Percentiles rank a stretch among this genome's conserved stretches.
Conservation (phyloP, 495 filamentous ascomycete genomes). For the Xylaria sp. region DNA sequence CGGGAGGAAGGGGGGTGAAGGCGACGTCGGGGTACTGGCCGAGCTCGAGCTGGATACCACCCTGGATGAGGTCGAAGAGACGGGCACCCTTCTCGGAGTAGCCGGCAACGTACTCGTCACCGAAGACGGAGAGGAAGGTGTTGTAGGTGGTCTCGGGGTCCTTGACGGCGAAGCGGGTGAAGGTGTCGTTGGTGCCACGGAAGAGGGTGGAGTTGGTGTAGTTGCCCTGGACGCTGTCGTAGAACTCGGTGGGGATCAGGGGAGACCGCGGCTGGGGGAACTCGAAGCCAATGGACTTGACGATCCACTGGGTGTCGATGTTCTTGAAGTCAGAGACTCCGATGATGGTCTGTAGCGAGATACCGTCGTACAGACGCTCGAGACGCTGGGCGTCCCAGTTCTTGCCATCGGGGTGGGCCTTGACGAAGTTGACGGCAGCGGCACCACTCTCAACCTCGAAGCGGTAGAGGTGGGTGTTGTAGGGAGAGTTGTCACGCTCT, state of each 20-base stretch:
- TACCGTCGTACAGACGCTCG: constrained; percentile 52
- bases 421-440: constrained; percentile 47
- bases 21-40: constrained; percentile 25
- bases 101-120: constrained; percentile 21
- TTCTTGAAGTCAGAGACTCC: constrained; percentile 49
- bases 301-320: constrained; percentile 46
- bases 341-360: constrained; percentile 51
- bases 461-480: constrained; percentile 30
- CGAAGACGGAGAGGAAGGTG: constrained; percentile 29
- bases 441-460: constrained; percentile 57
- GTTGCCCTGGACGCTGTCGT: constrained; percentile 42
- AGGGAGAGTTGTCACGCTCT: constrained; percentile 26
- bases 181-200: constrained; percentile 34
- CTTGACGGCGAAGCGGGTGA: constrained; percentile 36
- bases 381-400: constrained; percentile 48
- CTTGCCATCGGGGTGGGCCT: constrained; percentile 34
- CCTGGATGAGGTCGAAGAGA: constrained; percentile 30
- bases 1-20: constrained; percentile 22
- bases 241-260: constrained; percentile 45
- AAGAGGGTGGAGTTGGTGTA: constrained; percentile 47
- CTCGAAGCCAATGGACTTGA: constrained; percentile 49
- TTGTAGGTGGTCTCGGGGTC: constrained; percentile 35
- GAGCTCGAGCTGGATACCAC: constrained; percentile 25
- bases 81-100: constrained; percentile 18
- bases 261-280: constrained; percentile 39